phyloP scores from a whole-genome alignment of 805 yeast genomes.

The Starmerella vaccinii region DNA sequence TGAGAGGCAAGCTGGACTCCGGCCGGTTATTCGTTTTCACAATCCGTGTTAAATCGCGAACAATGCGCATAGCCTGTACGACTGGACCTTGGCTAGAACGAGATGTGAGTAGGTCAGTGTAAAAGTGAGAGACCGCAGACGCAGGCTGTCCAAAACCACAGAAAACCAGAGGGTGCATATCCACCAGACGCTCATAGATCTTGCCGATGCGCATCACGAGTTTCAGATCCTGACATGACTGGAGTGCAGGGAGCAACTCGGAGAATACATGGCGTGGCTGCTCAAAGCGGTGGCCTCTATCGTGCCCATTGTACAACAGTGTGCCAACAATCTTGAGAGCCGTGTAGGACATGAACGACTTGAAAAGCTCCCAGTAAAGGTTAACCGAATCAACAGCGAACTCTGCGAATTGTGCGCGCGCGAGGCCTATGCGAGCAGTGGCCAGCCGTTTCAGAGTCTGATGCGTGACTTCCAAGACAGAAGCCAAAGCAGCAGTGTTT shows the following conservation, averaged over 20 bases:
- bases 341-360: constrained; percentile 36
- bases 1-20: constrained; percentile 23
- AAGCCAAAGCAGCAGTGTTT: constrained; percentile 42
- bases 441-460: constrained; percentile 69
- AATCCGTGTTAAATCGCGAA: constrained; percentile 55
- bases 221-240: constrained; percentile 48
- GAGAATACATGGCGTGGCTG: constrained; percentile 54
- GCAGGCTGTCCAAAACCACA: constrained; percentile 28
- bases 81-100: constrained; percentile 32
- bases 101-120: constrained; percentile 49
- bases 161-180: constrained; percentile 58
- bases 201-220: constrained; percentile 68
- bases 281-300: constrained; percentile 51
- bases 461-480: constrained; percentile 56
- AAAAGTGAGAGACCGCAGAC: constrained; percentile 47
- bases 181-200: constrained; percentile 51
- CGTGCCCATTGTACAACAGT: constrained; percentile 65
- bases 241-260: constrained; percentile 49
- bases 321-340: constrained; percentile 67
- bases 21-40: background rate
- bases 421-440: constrained; percentile 71
- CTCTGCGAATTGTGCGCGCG: constrained; percentile 30
- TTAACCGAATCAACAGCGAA: constrained; percentile 26
- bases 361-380: constrained; percentile 12
- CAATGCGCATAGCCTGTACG: constrained; percentile 45